These are phyloP conservation scores for Leishmania amazonensis DNA, from an alignment of 208 protist species.

Conservation along the genomic window DNA sequence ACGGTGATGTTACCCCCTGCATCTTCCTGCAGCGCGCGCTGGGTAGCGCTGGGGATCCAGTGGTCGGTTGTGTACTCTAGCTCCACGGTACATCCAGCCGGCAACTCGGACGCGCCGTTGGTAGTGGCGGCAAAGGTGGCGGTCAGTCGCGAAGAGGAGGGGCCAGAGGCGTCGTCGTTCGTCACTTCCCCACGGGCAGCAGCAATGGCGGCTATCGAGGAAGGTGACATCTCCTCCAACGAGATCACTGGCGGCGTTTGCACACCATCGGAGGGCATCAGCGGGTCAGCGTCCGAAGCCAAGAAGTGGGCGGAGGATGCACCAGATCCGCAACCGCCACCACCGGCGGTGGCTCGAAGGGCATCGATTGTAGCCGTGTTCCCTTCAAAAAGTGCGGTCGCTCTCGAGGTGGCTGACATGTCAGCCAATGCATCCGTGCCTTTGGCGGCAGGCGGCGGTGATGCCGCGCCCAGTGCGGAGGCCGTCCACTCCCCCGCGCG, in stretches of 20 bases:
- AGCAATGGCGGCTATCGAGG: background rate
- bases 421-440: background rate
- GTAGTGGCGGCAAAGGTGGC: background rate
- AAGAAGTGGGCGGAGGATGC: background rate
- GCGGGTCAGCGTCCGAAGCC: background rate
- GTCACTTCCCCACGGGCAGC: background rate
- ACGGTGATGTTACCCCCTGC: constrained; percentile 9
- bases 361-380: constrained; percentile 6
- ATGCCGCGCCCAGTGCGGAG: background rate
- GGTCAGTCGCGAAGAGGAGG: background rate
- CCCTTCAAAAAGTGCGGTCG: constrained; percentile 16
- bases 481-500: background rate
- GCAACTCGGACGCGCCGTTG: background rate
- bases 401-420: constrained; percentile 3
- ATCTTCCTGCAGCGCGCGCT: constrained; percentile 4
- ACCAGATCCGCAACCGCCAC: background rate
- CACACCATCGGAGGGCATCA: background rate
- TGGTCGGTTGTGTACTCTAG: constrained; percentile 23
- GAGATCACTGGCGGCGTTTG: constrained; percentile 15
- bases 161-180: background rate
- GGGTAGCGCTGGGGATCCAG: constrained; percentile 13
- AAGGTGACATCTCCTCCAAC: constrained; percentile 22
- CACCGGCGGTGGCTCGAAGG: background rate
- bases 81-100: constrained; percentile 26
- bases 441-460: background rate